Conservation (phyloP, 495 filamentous ascomycete genomes). For the Neurospora pannonica region DNA sequence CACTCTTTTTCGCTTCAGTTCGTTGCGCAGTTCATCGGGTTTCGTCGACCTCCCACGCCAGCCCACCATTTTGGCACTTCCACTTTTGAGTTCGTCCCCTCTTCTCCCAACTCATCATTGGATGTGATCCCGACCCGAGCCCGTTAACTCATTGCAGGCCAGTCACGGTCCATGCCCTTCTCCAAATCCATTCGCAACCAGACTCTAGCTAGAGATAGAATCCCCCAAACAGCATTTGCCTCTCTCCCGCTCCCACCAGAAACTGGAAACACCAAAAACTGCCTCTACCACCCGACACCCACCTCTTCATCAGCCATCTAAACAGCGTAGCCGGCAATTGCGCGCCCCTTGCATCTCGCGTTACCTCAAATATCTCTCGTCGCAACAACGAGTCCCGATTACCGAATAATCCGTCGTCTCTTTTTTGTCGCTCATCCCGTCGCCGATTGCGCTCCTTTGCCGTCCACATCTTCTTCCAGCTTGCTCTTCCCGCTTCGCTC, state of each 20-base stretch:
- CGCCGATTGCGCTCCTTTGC: not conserved
- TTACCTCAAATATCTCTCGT: not conserved
- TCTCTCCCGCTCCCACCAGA: not conserved
- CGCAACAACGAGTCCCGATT: not conserved
- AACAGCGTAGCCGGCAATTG: not conserved
- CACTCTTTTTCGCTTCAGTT: not conserved
- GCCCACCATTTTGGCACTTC: conserved; percentile 20
- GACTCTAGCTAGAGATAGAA: not conserved
- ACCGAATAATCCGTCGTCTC: not conserved
- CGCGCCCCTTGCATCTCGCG: not conserved
- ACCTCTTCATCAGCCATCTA: not conserved
- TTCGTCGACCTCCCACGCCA: not conserved
- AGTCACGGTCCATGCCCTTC: not conserved
- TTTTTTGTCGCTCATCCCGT: not conserved
- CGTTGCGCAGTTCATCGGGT: not conserved
- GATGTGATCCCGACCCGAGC: not conserved
- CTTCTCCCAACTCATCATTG: not conserved
- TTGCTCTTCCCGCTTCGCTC: not conserved
- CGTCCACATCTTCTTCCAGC: conserved; percentile 1
- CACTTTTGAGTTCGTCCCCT: not conserved
- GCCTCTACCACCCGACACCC: not conserved
- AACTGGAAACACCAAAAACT: not conserved
- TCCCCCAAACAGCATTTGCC: not conserved
- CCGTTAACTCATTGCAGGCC: not conserved
- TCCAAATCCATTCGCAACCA: not conserved